Evolutionary conservation across 208 protist genomes (phyloP).

Genomic region (Crithidia bombi): DNA sequence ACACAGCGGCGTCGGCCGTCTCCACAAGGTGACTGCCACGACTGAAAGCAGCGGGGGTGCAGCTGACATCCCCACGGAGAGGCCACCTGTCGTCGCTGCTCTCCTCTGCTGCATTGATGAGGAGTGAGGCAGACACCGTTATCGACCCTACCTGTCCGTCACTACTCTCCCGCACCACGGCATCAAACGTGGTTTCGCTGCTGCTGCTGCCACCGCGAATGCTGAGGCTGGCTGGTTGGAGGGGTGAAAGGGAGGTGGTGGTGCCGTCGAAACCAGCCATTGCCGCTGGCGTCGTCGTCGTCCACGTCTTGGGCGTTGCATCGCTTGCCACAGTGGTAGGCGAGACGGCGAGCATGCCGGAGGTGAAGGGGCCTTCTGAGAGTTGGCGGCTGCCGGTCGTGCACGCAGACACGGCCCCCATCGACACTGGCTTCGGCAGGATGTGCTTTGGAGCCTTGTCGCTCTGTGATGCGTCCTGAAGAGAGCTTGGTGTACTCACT

Average conservation of each 20-base stretch:
- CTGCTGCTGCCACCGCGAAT: background rate
- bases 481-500: no score
- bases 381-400: constrained; percentile 3
- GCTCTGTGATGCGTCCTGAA: background rate
- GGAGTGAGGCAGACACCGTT: background rate
- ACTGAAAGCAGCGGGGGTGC: background rate
- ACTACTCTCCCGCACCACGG: background rate
- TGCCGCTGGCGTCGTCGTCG: background rate
- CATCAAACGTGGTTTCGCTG: background rate
- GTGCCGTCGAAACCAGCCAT: background rate
- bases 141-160: background rate
- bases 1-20: background rate
- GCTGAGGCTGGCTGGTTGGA: no score
- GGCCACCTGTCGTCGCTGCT: background rate
- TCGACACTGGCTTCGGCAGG: background rate
- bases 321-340: constrained; percentile 10
- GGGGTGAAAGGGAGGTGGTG: background rate
- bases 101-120: background rate
- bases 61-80: background rate
- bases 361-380: constrained; percentile 4
- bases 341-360: constrained; percentile 3
- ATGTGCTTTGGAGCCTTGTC: background rate
- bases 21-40: background rate
- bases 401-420: background rate
- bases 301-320: constrained; percentile 14